Percentiles rank a stretch among this genome's conserved stretches.
These are phyloP conservation scores for Scedosporium boydii DNA, from an alignment of 2,329 filamentous ascomycete genomes.

Conservation along the genomic window DNA sequence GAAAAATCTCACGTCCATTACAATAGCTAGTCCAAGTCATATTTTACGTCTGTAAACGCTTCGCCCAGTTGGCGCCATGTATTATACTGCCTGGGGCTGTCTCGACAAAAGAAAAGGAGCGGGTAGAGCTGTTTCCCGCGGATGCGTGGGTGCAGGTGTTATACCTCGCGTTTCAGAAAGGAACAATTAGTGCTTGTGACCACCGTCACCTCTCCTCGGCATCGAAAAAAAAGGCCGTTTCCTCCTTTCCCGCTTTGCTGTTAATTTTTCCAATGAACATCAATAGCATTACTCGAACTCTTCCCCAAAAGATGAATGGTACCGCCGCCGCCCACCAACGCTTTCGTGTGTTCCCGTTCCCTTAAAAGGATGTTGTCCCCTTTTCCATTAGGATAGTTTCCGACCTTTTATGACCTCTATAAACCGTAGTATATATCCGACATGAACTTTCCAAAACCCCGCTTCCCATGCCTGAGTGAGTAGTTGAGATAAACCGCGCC, in stretches of 20 bases:
- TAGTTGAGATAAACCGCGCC: no score
- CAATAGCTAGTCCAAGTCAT: not conserved
- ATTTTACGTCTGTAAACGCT: not conserved
- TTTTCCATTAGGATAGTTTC: slow-evolving; percentile 3
- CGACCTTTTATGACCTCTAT: not conserved
- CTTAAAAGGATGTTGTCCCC: not conserved
- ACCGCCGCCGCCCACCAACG: not conserved
- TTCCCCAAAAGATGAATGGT: not conserved
- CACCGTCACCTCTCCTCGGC: not conserved
- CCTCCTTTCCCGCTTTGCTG: not conserved
- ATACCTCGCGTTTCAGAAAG: not conserved
- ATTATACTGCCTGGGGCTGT: not conserved
- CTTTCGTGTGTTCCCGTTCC: not conserved
- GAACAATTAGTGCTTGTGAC: not conserved
- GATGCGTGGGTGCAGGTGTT: not conserved
- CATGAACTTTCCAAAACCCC: not conserved
- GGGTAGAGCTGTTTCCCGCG: not conserved
- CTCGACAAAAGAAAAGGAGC: not conserved
- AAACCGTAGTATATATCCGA: not conserved
- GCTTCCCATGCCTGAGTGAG: not conserved
- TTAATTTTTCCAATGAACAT: not conserved
- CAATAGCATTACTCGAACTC: not conserved
- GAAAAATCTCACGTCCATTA: no score
- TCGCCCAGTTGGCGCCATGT: not conserved
- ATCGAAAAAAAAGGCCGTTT: not conserved